These are phyloP conservation scores for Jimgerdemannia lactiflua DNA, from an alignment of 192 early-diverging fungal species.

Conservation along the genomic window DNA sequence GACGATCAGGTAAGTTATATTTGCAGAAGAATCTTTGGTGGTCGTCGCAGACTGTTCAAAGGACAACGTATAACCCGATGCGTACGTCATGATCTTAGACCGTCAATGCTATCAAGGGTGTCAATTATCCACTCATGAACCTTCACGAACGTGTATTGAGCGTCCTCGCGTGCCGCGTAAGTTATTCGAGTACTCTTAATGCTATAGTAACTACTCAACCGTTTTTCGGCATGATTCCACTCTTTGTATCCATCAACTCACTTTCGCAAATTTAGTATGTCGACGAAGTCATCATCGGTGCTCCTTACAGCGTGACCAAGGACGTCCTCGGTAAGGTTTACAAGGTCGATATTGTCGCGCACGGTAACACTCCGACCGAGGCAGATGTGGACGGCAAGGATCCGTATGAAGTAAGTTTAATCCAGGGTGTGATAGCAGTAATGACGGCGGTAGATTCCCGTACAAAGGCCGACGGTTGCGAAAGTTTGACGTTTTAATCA, in stretches of 20 bases:
- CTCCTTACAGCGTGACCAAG: slow-evolving; percentile 85
- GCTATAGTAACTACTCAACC: background rate
- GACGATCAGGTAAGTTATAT: slow-evolving; percentile 63
- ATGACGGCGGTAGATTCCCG: background rate
- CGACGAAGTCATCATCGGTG: slow-evolving; percentile 92
- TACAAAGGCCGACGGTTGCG: too few relatives aligned
- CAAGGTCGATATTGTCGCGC: slow-evolving; percentile 79
- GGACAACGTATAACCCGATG: background rate
- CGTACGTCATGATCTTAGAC: slow-evolving; percentile 35
- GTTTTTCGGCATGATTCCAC: background rate
- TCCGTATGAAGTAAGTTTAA: slow-evolving; percentile 64
- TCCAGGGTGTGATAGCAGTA: background rate
- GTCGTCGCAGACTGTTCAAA: background rate
- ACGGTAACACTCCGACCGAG: slow-evolving; percentile 65
- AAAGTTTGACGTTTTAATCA: too few relatives aligned
- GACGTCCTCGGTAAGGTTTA: slow-evolving; percentile 85
- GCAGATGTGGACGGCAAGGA: slow-evolving; percentile 74
- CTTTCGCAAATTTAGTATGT: slow-evolving; percentile 57
- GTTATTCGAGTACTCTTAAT: slow-evolving; percentile 10
- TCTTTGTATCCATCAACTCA: background rate
- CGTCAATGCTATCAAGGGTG: slow-evolving; percentile 83
- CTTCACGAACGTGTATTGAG: slow-evolving; percentile 91
- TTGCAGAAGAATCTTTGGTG: background rate
- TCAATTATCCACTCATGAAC: slow-evolving; percentile 94
- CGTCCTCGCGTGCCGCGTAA: slow-evolving; percentile 89